Conservation (phyloP, 2,329 filamentous ascomycete species). For the Albifimbria verrucaria region DNA sequence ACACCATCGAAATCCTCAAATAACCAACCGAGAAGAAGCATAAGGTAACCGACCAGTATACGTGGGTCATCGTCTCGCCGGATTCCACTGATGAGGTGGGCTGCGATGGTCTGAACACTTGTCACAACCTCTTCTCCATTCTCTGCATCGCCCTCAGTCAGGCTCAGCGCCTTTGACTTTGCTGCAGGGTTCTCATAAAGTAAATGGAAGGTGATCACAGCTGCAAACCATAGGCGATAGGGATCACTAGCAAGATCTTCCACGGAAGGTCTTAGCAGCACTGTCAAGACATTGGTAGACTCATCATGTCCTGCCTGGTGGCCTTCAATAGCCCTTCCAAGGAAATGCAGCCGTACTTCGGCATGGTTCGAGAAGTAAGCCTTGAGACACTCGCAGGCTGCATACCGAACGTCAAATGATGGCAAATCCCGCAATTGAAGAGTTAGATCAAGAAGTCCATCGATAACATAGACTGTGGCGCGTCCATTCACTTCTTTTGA, state of each 20-base stretch:
- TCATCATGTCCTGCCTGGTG: conserved; percentile 75
- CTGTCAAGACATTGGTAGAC: conserved; percentile 83
- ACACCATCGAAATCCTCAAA: conserved; percentile 91
- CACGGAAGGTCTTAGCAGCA: conserved; percentile 67
- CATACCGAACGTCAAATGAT: conserved; percentile 76
- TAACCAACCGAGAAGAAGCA: conserved; percentile 84
- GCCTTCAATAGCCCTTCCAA: conserved; percentile 84
- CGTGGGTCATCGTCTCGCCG: conserved; percentile 75
- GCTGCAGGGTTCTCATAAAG: conserved; percentile 76
- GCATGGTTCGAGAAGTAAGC: conserved; percentile 84
- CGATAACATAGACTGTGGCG: conserved; percentile 80
- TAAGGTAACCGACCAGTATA: conserved; percentile 79
- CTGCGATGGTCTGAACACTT: conserved; percentile 82
- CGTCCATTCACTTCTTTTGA: conserved; percentile 48
- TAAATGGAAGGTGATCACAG: conserved; percentile 81
- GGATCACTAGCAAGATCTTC: conserved; percentile 67
- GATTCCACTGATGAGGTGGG: conserved; percentile 79
- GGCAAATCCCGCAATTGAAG: conserved; percentile 64
- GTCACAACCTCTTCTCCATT: conserved; percentile 94
- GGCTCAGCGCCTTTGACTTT: conserved; percentile 74
- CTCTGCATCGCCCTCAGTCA: conserved; percentile 85
- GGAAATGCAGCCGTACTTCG: conserved; percentile 79
- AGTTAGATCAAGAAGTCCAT: conserved; percentile 81
- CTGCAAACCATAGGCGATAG: conserved; percentile 87
- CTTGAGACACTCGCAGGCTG: conserved; percentile 86